phyloP scores from a whole-genome alignment of 495 filamentous ascomycete species.

The Sphaerosporella brunnea region DNA sequence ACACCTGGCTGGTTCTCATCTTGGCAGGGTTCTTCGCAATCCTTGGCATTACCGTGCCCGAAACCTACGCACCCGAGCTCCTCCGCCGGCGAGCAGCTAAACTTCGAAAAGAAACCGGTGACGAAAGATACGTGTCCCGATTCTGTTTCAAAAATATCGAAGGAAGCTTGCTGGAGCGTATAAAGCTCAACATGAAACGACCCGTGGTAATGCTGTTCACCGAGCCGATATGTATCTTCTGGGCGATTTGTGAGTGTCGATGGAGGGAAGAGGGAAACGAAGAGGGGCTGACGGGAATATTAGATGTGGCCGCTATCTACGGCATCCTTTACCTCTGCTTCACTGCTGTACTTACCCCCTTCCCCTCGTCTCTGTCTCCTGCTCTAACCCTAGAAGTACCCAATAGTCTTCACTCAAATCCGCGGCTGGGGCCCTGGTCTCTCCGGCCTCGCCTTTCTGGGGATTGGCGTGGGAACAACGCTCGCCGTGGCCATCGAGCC shows the following conservation, averaged over 20 bases:
- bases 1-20: slow-evolving; percentile 69
- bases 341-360: slow-evolving; percentile 36
- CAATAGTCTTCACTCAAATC: slow-evolving; percentile 55
- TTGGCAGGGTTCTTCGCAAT: slow-evolving; percentile 39
- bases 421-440: slow-evolving; percentile 60
- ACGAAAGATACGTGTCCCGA: slow-evolving; percentile 34
- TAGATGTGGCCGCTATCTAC: slow-evolving; percentile 45
- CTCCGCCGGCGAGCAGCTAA: slow-evolving; percentile 49
- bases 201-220: slow-evolving; percentile 63
- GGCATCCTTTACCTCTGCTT: slow-evolving; percentile 76
- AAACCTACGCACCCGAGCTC: slow-evolving; percentile 64
- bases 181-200: slow-evolving; percentile 55
- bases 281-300: no score
- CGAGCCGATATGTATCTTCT: slow-evolving; percentile 74
- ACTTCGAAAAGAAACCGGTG: slow-evolving; percentile 53
- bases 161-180: slow-evolving; percentile 31
- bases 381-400: no score
- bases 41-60: slow-evolving; percentile 39
- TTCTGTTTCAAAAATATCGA: slow-evolving; percentile 23
- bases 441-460: slow-evolving; percentile 59
- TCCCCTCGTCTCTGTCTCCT: no score
- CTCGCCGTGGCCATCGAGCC: slow-evolving; percentile 51
- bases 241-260: no score
- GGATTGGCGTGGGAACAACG: slow-evolving; percentile 61
- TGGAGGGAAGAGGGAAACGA: no score